A percentile compares a stretch with the other conserved stretches of the same genome.
Evolutionary conservation across 352 stramenopile species (phyloP).

Genomic region (Globisporangium irregulare): DNA sequence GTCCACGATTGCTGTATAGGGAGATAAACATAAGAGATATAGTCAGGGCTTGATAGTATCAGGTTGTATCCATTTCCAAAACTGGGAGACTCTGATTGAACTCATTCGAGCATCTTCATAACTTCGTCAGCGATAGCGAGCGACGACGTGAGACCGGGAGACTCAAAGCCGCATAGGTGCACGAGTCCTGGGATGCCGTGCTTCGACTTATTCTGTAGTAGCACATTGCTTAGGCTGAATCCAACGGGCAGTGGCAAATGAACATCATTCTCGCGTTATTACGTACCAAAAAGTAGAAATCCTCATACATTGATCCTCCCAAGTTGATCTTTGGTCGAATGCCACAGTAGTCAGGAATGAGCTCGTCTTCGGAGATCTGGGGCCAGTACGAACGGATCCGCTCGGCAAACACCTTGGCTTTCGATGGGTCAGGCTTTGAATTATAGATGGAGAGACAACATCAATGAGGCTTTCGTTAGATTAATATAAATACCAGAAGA

Average conservation of each 20-base stretch:
- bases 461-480: neutral
- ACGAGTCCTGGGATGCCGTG: constrained; percentile 88
- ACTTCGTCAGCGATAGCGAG: constrained; percentile 85
- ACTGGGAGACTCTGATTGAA: too few relatives aligned
- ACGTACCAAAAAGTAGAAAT: constrained; percentile 91
- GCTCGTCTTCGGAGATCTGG: constrained; percentile 55
- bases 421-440: constrained; percentile 45
- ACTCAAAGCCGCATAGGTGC: constrained; percentile 96
- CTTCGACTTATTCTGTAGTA: constrained; percentile 35
- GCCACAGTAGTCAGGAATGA: constrained; percentile 94
- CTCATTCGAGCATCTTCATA: constrained; percentile 34
- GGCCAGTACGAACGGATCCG: constrained; percentile 94
- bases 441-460: neutral
- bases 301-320: constrained; percentile 47
- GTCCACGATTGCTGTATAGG: neutral
- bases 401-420: constrained; percentile 54
- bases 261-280: too few relatives aligned
- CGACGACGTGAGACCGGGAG: constrained; percentile 90
- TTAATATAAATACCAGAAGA: neutral
- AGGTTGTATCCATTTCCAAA: neutral
- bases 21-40: too few relatives aligned
- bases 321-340: constrained; percentile 93
- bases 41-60: neutral
- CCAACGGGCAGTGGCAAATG: neutral
- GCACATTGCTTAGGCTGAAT: neutral